Percentiles rank a stretch among this genome's conserved stretches.
Evolutionary conservation across 257 asterid species (phyloP).

Genomic region (Lithospermum erythrorhizon): DNA sequence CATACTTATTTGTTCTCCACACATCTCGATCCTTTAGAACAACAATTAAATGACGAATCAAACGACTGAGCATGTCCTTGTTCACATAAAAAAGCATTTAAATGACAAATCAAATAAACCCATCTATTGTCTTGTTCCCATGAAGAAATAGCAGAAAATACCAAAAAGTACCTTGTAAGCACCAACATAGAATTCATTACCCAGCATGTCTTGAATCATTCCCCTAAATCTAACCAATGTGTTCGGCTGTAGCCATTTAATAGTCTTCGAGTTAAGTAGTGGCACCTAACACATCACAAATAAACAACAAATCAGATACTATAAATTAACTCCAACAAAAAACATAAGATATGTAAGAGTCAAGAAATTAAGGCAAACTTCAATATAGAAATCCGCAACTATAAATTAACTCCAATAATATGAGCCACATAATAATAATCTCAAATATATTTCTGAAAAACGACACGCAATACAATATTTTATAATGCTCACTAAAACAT

Average conservation of each 20-base stretch:
- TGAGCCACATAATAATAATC: no score
- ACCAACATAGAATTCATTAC: slow-evolving; percentile 75
- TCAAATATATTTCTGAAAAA: no score
- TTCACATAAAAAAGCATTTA: no score
- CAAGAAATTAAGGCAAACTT: no score
- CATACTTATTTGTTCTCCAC: slow-evolving; percentile 81
- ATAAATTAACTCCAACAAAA: background rate
- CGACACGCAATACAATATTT: no score
- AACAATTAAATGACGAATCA: background rate
- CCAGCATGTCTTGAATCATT: slow-evolving; percentile 90
- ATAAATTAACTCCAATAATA: no score
- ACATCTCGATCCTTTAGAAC: slow-evolving; percentile 48
- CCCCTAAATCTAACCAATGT: slow-evolving; percentile 85
- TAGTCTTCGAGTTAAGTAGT: slow-evolving; percentile 44
- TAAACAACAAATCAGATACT: slow-evolving; percentile 6
- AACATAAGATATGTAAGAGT: no score
- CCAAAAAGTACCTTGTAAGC: slow-evolving; percentile 60
- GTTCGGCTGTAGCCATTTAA: slow-evolving; percentile 51
- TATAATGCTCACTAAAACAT: no score
- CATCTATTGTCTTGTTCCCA: background rate
- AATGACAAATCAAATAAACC: background rate
- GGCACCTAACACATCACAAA: slow-evolving; percentile 52
- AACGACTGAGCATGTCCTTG: background rate
- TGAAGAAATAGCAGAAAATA: background rate
- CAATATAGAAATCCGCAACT: no score